Percentiles rank a stretch among this genome's conserved stretches.
Evolutionary conservation across 2,329 filamentous ascomycete species (phyloP).

Genomic region (Ploettnerulaceae sp.): DNA sequence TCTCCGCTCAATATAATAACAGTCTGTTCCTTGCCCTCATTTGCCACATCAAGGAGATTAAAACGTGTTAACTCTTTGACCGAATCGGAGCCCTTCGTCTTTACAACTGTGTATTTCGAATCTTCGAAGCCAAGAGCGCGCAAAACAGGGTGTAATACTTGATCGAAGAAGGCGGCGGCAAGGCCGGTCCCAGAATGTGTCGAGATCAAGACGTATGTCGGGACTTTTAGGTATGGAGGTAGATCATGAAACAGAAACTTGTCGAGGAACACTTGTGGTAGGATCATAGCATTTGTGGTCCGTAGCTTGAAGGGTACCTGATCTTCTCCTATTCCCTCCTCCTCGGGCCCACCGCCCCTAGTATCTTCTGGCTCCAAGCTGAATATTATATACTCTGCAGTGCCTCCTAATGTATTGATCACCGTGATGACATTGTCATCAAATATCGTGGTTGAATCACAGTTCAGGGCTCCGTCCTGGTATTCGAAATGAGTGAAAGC

Average conservation of each 20-base stretch:
- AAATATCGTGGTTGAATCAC: neutral
- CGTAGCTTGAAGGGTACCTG: conserved; percentile 28
- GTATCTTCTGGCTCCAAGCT: neutral
- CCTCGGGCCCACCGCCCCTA: neutral
- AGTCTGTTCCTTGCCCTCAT: conserved; percentile 46
- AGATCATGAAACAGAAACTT: conserved; percentile 36
- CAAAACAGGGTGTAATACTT: conserved; percentile 53
- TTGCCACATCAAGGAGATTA: conserved; percentile 45
- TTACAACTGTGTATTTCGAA: conserved; percentile 46
- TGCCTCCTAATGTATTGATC: conserved; percentile 1
- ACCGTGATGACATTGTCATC: conserved; percentile 7
- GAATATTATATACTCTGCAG: conserved; percentile 5
- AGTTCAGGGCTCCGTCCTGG: neutral
- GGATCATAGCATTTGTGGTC: conserved; percentile 31
- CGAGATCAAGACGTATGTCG: conserved; percentile 60
- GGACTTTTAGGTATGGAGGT: conserved; percentile 36
- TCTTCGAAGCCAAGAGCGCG: conserved; percentile 39
- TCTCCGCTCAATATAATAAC: conserved; percentile 83
- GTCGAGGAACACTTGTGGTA: conserved; percentile 38
- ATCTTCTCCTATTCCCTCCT: conserved; percentile 24
- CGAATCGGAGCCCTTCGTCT: conserved; percentile 59
- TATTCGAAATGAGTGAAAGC: neutral
- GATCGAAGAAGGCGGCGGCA: conserved; percentile 51
- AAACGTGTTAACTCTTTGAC: conserved; percentile 57
- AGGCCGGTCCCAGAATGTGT: conserved; percentile 58